Base-by-base conservation (phyloP, 768 basidiomycete genomes). In the Imleria badia region DNA sequence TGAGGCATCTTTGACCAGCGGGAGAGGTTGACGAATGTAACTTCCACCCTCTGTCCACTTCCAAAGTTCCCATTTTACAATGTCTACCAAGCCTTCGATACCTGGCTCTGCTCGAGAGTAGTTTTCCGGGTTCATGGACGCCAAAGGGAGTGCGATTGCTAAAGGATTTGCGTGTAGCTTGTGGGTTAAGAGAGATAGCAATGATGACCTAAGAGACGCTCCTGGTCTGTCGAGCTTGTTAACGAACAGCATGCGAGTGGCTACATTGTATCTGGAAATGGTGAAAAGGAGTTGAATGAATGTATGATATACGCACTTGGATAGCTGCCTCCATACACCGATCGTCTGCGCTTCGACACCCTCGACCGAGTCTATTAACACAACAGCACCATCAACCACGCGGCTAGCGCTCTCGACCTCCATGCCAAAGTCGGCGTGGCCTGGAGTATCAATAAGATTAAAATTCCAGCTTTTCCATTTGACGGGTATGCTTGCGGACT, bases 371-470 rank as follows among this genome's bases (percentile, higher is more conserved):
- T 95, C 92, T 41, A 95, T 82, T 31, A 95, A 72, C 30, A 95
- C 89, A 29, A 95, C 85, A 15, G 91, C 92, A 52, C 92, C 93
- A 59, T 95, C 92, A 5, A 94, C 83, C 15, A 95, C 87, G 29
- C 92, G 84, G 64, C 91, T 94, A 9, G 93, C 93, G 63, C 91
- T 90, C 72, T 94, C 93, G 26, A 95, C 93, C 65, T 95, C 92
- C 91, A 94, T 94, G n/a, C 92, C 92, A 72, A 95, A 95, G 68
- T 95, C 92, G 6, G 91, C 93, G 72, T 95, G 92, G 34, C 92
- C 92, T 15, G 92, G 92, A 4, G 92, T 94, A 64, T 95, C 93
- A 43, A 94, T 85, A 42, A 95, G 80, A 66, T 94, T 95, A 72
- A 90, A 87, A 2, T 80, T 84, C 87, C 89, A 91, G 50, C 85